Conservation (phyloP, 2,329 filamentous ascomycete genomes). For the Curvularia sp. region DNA sequence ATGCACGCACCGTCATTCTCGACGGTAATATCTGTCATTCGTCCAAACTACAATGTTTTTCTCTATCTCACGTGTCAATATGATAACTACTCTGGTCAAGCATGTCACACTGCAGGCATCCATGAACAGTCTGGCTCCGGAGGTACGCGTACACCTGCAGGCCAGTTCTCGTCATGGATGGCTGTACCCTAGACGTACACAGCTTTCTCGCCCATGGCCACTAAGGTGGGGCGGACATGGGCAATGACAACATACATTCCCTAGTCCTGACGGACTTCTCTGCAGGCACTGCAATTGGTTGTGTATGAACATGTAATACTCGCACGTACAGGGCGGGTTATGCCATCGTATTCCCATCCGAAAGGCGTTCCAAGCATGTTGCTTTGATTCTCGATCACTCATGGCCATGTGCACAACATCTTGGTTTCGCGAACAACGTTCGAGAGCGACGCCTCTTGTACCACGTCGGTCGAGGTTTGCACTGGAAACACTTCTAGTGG, state of each 20-base stretch:
- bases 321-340: not conserved
- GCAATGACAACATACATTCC: not conserved
- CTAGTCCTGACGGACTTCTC: not conserved
- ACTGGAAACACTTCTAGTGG: not conserved
- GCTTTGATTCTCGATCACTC: not conserved
- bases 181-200: not conserved
- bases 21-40: slow-evolving; percentile 3
- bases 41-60: not conserved
- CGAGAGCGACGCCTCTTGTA: not conserved
- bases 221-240: not conserved
- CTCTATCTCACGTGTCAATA: not conserved
- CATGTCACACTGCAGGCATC: not conserved
- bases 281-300: not conserved
- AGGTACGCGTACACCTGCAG: not conserved
- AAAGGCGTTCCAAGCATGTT: not conserved
- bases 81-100: not conserved
- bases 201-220: not conserved
- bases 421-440: not conserved
- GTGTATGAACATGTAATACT: not conserved
- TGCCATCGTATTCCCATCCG: not conserved
- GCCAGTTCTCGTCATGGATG: not conserved
- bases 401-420: not conserved
- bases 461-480: not conserved
- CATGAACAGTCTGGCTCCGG: not conserved
- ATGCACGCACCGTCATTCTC: not conserved